Base-by-base conservation (phyloP, 331 rosid genomes). In the Pyrus hybrid region DNA sequence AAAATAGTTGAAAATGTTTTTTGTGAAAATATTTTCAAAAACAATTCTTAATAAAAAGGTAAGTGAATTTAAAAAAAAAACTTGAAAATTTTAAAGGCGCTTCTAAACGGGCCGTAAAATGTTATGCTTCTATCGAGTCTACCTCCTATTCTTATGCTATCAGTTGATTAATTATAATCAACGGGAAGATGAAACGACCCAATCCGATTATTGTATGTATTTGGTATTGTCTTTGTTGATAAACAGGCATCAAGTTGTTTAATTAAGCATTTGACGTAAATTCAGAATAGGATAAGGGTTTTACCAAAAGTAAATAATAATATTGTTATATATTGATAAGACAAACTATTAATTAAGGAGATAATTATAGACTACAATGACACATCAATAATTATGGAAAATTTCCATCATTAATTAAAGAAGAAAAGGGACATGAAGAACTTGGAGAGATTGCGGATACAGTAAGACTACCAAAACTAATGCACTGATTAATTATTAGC, bases 401-500 rank as follows among this genome's bases (percentile, higher is more conserved):
- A 79, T 56, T 71, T 67, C 41, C 16, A 67, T 54, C 43, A 35
- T 35, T 35, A 35, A 35, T 21, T 28, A 67, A 80, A 68, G 60
- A 56, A 66, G 69, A 67, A 35, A 68, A 17, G 32, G 64, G 41
- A 60, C 53, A 8, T 64, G 45, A 64, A 74, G 82, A 73, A 35
- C 70, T 69, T 74, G 72, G 56, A 17, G 56, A 49, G n/a, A 63
- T 70, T 70, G 76, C 54, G 9, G 47, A 85, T 53, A 73, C 77
- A 77, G 72, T 68, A 77, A 23, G 60, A 72, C 67, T 3, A 84
- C 62, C 41, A 13, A 81, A 76, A 77, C 25, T 16, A 49, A 49
- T 3, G 76, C 73, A 77, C 21, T 43, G 77, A 78, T 51, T 20
- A 71, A 85, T 71, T 63, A 78, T 68, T 77, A 68, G 76, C 66